Percentiles rank a stretch among this genome's conserved stretches.
These are phyloP conservation scores for Spatholobus suberectus DNA, from an alignment of 306 rosid species.

Conservation along the genomic window DNA sequence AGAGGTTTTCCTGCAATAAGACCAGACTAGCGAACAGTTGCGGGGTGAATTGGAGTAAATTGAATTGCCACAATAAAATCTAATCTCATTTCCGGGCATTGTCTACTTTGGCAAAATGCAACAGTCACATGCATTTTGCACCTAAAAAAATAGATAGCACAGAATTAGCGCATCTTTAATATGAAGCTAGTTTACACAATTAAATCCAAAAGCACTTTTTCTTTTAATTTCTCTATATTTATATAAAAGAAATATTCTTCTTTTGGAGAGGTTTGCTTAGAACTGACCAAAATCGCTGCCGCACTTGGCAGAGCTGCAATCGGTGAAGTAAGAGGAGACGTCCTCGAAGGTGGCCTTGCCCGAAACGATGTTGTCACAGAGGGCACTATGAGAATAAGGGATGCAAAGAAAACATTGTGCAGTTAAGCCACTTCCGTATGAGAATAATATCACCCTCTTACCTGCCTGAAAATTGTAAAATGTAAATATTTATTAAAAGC, in stretches of 20 bases:
- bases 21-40: not conserved
- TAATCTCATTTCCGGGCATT: not conserved
- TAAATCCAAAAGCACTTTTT: not conserved
- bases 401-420: constrained; percentile 93
- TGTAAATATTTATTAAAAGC: constrained; percentile 39
- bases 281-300: constrained; percentile 89
- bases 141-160: not conserved
- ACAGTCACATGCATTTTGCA: not conserved
- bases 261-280: constrained; percentile 47
- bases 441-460: constrained; percentile 79
- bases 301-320: no score
- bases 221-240: no score
- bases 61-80: not conserved
- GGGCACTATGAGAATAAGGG: no score
- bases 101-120: not conserved
- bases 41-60: not conserved
- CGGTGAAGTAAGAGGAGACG: constrained; percentile 74
- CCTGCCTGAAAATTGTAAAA: constrained; percentile 65
- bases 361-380: constrained; percentile 74
- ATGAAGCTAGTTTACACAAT: not conserved
- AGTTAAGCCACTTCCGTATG: constrained; percentile 93
- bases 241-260: not conserved
- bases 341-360: constrained; percentile 78
- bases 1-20: not conserved
- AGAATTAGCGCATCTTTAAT: not conserved